Percentiles rank a stretch among this genome's conserved stretches.
Conservation (phyloP, 768 basidiomycete genomes). For the Leccinum subgranulosum region DNA sequence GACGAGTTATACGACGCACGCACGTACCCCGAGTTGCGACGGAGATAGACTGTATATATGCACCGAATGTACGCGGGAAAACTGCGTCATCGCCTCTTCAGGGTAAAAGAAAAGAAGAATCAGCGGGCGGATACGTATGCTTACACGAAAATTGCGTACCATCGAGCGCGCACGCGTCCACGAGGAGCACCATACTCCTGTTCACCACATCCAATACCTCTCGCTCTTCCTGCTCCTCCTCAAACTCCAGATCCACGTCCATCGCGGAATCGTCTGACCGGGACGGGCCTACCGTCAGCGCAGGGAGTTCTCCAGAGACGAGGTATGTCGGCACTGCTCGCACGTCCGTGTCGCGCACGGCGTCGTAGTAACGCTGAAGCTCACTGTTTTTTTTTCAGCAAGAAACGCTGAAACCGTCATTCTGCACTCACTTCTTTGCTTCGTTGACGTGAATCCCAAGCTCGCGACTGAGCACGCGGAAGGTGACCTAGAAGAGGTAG, state of each 20-base stretch:
- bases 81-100: slow-evolving; percentile 53
- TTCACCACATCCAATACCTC: slow-evolving; percentile 39
- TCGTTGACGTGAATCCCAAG: slow-evolving; percentile 70
- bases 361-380: slow-evolving; percentile 54
- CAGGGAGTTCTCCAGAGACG: slow-evolving; percentile 52
- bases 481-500: slow-evolving; percentile 59
- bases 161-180: slow-evolving; percentile 62
- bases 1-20: neutral
- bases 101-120: neutral
- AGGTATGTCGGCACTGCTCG: slow-evolving; percentile 62
- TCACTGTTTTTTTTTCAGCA: slow-evolving; percentile 42
- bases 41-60: slow-evolving; percentile 76
- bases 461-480: slow-evolving; percentile 69
- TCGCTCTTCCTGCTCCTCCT: slow-evolving; percentile 22
- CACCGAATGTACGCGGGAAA: slow-evolving; percentile 48
- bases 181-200: slow-evolving; percentile 52
- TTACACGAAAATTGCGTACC: slow-evolving; percentile 37
- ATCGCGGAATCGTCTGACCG: slow-evolving; percentile 10
- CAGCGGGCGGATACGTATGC: neutral
- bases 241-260: slow-evolving; percentile 39
- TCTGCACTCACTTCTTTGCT: slow-evolving; percentile 64
- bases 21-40: slow-evolving; percentile 47
- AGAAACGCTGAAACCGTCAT: neutral
- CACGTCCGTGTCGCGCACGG: slow-evolving; percentile 34
- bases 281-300: slow-evolving; percentile 11